These are phyloP conservation scores for Erythrobasidium hasegawianum DNA, from an alignment of 1,284 basidiomycete species.

Conservation along the genomic window DNA sequence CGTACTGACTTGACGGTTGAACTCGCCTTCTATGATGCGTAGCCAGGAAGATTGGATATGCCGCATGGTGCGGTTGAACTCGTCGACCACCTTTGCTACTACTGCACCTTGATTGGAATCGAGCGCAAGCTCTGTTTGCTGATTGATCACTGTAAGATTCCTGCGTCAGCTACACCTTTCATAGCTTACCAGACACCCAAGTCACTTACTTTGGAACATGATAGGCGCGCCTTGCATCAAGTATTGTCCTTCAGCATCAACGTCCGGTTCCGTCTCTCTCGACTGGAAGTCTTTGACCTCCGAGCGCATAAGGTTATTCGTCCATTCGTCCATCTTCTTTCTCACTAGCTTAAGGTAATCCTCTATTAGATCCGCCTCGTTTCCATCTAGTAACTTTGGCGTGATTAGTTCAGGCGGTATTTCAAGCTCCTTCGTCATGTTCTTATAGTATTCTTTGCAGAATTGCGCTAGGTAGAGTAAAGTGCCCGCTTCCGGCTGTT, in stretches of 20 bases:
- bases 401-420: constrained; percentile 76
- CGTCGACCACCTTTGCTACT: constrained; percentile 81
- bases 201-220: constrained; percentile 69
- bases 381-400: constrained; percentile 85
- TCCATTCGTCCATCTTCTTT: constrained; percentile 96
- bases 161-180: neutral
- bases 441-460: constrained; percentile 91
- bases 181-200: neutral
- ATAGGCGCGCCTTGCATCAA: constrained; percentile 89
- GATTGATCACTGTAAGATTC: constrained; percentile 72
- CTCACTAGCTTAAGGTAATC: constrained; percentile 92
- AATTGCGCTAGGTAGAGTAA: constrained; percentile 84
- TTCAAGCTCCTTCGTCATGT: constrained; percentile 82
- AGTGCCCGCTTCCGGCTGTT: constrained; percentile 78
- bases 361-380: constrained; percentile 88
- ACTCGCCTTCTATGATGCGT: constrained; percentile 75
- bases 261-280: constrained; percentile 79
- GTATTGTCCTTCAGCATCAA: constrained; percentile 83
- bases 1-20: constrained; percentile 71
- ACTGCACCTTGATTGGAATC: constrained; percentile 95
- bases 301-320: constrained; percentile 84
- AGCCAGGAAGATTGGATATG: constrained; percentile 86
- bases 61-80: constrained; percentile 85
- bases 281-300: constrained; percentile 81
- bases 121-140: constrained; percentile 89